These are phyloP conservation scores for Aaosphaeria arxii DNA, from an alignment of 2,329 filamentous ascomycete species.

Conservation along the genomic window DNA sequence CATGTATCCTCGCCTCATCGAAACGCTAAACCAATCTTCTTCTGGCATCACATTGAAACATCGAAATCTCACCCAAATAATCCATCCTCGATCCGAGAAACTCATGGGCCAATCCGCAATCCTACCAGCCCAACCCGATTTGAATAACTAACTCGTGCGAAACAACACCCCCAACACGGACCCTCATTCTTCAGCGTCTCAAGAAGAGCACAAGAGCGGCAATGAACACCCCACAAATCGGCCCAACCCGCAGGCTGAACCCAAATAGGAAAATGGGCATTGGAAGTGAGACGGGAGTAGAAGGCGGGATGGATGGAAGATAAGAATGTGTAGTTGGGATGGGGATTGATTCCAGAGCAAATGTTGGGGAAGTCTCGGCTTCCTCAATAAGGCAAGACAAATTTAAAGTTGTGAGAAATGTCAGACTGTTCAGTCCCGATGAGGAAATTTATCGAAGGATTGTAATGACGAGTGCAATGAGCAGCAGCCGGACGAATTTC, in stretches of 20 bases:
- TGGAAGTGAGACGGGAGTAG: slow-evolving; percentile 21
- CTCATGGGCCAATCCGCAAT: slow-evolving; percentile 17
- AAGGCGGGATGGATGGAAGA: slow-evolving; percentile 19
- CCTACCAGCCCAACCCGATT: slow-evolving; percentile 20
- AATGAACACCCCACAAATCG: slow-evolving; percentile 39
- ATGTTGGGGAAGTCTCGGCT: no score
- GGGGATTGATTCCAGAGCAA: not conserved
- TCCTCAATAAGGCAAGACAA: no score
- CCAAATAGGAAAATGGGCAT: slow-evolving; percentile 33
- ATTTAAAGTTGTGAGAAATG: no score
- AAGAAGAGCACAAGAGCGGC: slow-evolving; percentile 21
- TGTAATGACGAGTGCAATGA: no score
- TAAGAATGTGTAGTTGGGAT: slow-evolving; percentile 26
- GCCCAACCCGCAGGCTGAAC: slow-evolving; percentile 31
- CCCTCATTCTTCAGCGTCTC: slow-evolving; percentile 28
- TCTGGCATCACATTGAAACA: not conserved
- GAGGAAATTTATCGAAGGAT: no score
- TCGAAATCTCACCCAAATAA: not conserved
- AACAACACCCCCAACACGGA: slow-evolving; percentile 25
- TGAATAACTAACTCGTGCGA: slow-evolving; percentile 15
- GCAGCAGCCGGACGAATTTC: no score
- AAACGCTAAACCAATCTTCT: no score
- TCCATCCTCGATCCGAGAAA: slow-evolving; percentile 1
- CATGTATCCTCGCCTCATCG: no score
- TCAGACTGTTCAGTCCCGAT: no score